phyloP scores from a whole-genome alignment of 805 yeast species.

The Saccharomycopsis oosterbeekiorum region DNA sequence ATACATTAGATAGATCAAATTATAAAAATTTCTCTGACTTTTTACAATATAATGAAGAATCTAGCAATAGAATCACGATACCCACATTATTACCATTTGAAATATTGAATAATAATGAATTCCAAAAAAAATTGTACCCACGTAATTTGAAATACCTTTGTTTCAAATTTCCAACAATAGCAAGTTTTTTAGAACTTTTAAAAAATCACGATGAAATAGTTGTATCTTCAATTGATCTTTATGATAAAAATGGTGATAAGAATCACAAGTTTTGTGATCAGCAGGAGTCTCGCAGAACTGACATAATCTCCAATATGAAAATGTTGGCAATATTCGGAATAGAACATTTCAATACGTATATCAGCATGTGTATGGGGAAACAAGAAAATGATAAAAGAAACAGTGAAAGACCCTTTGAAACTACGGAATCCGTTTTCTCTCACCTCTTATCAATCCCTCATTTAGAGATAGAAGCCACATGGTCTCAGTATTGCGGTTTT shows the following conservation, averaged over 20 bases:
- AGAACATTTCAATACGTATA: not conserved
- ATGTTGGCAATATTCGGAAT: not conserved
- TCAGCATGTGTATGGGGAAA: not conserved
- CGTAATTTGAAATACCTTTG: not conserved
- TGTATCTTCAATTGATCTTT: no score
- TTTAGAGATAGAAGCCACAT: conserved; percentile 31
- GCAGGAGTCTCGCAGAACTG: not conserved
- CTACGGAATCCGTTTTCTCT: not conserved
- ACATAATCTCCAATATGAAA: not conserved
- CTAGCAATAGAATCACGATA: not conserved
- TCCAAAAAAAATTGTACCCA: not conserved
- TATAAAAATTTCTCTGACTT: not conserved
- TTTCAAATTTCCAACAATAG: not conserved
- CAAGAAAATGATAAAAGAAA: not conserved
- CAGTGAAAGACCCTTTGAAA: not conserved
- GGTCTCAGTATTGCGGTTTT: conserved; percentile 31
- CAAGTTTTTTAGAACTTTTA: not conserved
- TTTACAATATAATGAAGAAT: not conserved
- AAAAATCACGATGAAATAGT: not conserved
- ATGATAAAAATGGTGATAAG: no score
- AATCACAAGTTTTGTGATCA: no score
- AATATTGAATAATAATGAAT: not conserved
- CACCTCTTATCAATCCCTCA: conserved; percentile 34
- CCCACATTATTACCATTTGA: not conserved
- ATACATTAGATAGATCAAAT: not conserved